Conservation (phyloP, 108 stramenopile species). For the Poteriospumella lacustris region DNA sequence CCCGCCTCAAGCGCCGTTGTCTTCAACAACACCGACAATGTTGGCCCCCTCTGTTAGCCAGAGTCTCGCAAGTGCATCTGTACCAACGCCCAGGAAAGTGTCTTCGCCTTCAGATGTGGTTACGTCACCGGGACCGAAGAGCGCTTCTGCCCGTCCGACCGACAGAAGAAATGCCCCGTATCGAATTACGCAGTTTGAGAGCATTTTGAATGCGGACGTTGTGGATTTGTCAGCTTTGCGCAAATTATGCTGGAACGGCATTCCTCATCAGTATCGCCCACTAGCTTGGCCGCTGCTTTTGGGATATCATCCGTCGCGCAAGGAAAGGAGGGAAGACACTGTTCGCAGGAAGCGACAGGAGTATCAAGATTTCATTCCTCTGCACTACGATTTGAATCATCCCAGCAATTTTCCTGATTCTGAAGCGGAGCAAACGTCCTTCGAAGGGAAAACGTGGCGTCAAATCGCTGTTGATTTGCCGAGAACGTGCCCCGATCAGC, state of each 20-base stretch:
- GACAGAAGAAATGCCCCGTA: too few relatives aligned
- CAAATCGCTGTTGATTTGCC: conserved; percentile 96
- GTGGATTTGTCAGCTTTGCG: conserved; percentile 50
- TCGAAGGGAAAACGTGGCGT: conserved; percentile 79
- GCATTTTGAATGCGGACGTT: conserved; percentile 40
- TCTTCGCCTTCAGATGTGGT: too few relatives aligned
- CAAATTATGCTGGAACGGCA: conserved; percentile 49
- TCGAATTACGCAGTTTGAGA: conserved; percentile 36
- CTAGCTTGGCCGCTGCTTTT: conserved; percentile 54
- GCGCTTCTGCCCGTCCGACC: too few relatives aligned
- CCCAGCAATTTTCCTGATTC: too few relatives aligned
- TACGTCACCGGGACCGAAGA: too few relatives aligned
- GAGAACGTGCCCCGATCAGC: conserved; percentile 79
- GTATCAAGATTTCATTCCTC: conserved; percentile 47
- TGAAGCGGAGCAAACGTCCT: conserved; percentile 56
- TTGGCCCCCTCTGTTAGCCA: too few relatives aligned
- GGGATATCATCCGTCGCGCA: conserved; percentile 49
- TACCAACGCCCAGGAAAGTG: too few relatives aligned
- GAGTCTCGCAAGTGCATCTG: too few relatives aligned
- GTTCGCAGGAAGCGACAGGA: conserved; percentile 46
- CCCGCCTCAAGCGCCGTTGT: too few relatives aligned
- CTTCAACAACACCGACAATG: too few relatives aligned
- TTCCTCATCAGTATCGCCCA: conserved; percentile 42
- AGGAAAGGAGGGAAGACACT: conserved; percentile 33
- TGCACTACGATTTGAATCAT: conserved; percentile 40